Conservation (phyloP, 2,329 filamentous ascomycete species). For the Paecilomyces niveus region DNA sequence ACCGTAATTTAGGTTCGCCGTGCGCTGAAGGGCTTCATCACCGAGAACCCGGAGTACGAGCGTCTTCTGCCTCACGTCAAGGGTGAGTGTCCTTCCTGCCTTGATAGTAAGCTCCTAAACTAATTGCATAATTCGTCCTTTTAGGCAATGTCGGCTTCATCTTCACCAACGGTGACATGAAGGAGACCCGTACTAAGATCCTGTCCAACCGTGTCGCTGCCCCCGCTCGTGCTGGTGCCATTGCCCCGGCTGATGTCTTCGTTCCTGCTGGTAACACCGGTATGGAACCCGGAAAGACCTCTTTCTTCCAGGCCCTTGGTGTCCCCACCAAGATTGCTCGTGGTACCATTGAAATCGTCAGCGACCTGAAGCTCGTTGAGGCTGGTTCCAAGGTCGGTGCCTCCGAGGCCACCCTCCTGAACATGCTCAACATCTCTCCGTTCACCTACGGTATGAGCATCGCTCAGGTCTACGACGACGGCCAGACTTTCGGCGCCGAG, state of each 20-base stretch:
- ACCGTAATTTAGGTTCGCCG: conserved; percentile 64
- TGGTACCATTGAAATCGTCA: conserved; percentile 99
- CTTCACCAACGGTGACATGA: conserved; percentile 97
- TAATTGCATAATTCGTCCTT: not conserved
- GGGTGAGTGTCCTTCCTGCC: conserved; percentile 41
- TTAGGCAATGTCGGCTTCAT: conserved; percentile 93
- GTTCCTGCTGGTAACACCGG: conserved; percentile 98
- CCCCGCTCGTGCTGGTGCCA: conserved; percentile 92
- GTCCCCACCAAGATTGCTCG: conserved; percentile 99
- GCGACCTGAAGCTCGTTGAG: conserved; percentile 96
- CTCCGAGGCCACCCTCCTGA: conserved; percentile 96
- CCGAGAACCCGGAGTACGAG: conserved; percentile 93
- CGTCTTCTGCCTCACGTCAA: conserved; percentile 91
- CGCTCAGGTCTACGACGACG: conserved; percentile 92
- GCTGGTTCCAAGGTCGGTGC: conserved; percentile 89
- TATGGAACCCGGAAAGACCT: conserved; percentile 99
- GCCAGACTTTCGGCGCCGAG: conserved; percentile 77
- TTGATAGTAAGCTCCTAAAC: not conserved
- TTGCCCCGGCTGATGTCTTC: conserved; percentile 90
- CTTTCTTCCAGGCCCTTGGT: conserved; percentile 99
- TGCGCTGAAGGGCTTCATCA: conserved; percentile 90
- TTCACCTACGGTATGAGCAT: conserved; percentile 99
- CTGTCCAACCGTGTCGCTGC: conserved; percentile 95
- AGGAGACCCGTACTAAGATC: conserved; percentile 87
- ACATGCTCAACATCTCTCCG: conserved; percentile 99